Evolutionary conservation across 176 grass and related monocot genomes (phyloP).

Genomic region (Eremochloa ophiuroides): DNA sequence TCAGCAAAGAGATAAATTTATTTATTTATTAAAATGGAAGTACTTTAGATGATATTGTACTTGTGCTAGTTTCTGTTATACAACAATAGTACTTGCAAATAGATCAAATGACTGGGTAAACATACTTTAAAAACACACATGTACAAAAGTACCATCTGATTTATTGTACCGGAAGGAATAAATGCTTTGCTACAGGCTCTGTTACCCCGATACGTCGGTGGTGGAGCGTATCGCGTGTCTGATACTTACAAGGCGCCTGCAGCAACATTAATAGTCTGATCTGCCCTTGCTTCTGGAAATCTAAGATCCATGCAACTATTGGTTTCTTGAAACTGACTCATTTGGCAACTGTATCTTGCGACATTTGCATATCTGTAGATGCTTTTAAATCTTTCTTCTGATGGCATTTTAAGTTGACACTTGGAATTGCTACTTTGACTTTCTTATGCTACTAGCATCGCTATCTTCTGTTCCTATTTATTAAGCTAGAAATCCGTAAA

Average conservation of each 20-base stretch:
- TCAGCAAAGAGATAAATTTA: not conserved
- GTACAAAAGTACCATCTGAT: not conserved
- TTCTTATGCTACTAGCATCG: not conserved
- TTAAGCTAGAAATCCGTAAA: constrained; percentile 6
- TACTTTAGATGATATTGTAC: not conserved
- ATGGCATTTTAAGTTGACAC: not conserved
- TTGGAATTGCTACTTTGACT: not conserved
- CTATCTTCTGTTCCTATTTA: not conserved
- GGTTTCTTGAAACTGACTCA: not conserved
- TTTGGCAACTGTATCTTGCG: not conserved
- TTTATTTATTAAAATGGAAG: not conserved
- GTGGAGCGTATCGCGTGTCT: too few relatives aligned
- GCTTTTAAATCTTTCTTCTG: not conserved
- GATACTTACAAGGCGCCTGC: not conserved
- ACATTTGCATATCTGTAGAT: not conserved
- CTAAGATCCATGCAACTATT: not conserved
- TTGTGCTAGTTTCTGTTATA: not conserved
- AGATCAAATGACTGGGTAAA: not conserved
- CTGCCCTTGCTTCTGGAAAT: not conserved
- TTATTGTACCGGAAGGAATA: not conserved
- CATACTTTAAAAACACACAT: not conserved
- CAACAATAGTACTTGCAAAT: not conserved
- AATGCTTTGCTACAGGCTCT: too few relatives aligned
- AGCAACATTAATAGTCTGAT: not conserved
- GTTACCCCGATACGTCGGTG: too few relatives aligned